Evolutionary conservation across 331 rosid genomes (phyloP).

Genomic region (Arachis monticola): DNA sequence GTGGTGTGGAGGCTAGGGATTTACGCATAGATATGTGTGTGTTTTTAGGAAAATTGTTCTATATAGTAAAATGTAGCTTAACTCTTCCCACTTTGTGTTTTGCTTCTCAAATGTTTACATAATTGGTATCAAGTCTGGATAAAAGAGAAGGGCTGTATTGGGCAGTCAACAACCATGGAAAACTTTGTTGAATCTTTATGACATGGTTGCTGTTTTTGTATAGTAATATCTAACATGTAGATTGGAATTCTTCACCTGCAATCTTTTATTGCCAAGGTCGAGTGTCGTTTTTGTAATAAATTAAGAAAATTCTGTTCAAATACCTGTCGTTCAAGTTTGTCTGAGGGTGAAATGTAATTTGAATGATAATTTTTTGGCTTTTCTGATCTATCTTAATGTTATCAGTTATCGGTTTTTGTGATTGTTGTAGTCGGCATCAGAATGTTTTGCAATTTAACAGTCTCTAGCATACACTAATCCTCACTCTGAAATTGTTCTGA

Average conservation of each 20-base stretch:
- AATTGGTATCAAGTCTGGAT: too few relatives aligned
- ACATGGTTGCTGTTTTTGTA: too few relatives aligned
- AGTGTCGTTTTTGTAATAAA: background rate
- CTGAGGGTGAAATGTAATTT: background rate
- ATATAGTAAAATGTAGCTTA: slow-evolving; percentile 9
- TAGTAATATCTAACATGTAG: background rate
- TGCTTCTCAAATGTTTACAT: too few relatives aligned
- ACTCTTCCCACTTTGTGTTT: background rate
- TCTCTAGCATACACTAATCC: background rate
- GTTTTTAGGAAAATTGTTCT: background rate
- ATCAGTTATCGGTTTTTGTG: background rate
- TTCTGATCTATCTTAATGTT: slow-evolving; percentile 12
- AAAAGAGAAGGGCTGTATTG: too few relatives aligned
- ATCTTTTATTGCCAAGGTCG: background rate
- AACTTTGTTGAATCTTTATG: too few relatives aligned
- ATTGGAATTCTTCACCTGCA: slow-evolving; percentile 10
- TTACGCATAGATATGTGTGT: background rate
- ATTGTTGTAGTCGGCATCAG: slow-evolving; percentile 23
- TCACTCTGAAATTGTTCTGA: background rate
- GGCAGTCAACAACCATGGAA: too few relatives aligned
- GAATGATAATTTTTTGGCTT: background rate
- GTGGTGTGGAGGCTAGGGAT: slow-evolving; percentile 9
- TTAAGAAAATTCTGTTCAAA: slow-evolving; percentile 11
- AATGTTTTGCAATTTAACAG: slow-evolving; percentile 27
- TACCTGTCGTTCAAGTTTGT: background rate